A percentile compares a stretch with the other conserved stretches of the same genome.
phyloP scores from a whole-genome alignment of 73 alveolate species.

The Urostyla sp. region DNA sequence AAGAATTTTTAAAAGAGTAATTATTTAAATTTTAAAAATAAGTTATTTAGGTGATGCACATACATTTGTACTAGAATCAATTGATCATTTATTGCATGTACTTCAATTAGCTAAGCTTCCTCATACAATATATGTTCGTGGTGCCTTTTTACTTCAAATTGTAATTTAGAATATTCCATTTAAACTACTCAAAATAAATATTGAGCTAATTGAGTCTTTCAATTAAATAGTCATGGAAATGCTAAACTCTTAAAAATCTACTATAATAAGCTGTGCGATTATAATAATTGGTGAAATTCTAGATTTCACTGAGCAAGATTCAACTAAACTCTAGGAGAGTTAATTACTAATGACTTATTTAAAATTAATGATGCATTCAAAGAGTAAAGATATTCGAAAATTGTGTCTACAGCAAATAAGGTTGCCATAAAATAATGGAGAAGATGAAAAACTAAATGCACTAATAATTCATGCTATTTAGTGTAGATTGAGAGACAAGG shows the following conservation, averaged over 20 bases:
- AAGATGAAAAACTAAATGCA: too few species aligned
- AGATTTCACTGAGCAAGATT: not conserved
- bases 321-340: not conserved
- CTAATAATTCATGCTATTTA: not conserved
- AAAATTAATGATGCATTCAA: constrained; percentile 13
- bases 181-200: not conserved
- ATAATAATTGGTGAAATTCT: too few species aligned
- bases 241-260: too few species aligned
- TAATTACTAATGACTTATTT: constrained; percentile 17
- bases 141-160: constrained; percentile 15
- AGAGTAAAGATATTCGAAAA: constrained; percentile 12
- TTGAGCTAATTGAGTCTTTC: too few species aligned
- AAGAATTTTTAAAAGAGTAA: not conserved
- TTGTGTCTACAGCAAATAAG: constrained; percentile 1
- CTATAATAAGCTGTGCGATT: too few species aligned
- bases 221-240: too few species aligned
- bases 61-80: not conserved
- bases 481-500: constrained; percentile 42
- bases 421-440: too few species aligned
- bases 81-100: not conserved
- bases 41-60: constrained; percentile 26
- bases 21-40: not conserved
- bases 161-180: not conserved
- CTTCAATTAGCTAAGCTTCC: not conserved
- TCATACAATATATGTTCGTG: not conserved